phyloP scores from a whole-genome alignment of 805 yeast genomes.

The Candida chauliodis region DNA sequence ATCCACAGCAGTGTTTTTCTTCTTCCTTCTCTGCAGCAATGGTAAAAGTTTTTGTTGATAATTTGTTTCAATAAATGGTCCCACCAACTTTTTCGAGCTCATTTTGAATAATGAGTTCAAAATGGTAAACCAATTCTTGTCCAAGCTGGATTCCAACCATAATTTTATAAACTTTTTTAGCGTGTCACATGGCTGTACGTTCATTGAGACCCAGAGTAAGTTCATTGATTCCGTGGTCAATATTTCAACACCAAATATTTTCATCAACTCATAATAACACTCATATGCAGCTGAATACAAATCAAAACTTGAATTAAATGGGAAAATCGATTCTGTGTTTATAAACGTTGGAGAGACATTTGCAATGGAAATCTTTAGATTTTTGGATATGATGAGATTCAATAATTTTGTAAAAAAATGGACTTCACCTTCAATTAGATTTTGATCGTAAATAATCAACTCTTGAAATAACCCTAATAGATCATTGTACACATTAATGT shows the following conservation, averaged over 20 bases:
- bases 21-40: constrained; percentile 39
- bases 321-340: constrained; percentile 39
- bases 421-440: constrained; percentile 30
- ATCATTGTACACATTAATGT: constrained; percentile 18
- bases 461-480: constrained; percentile 32
- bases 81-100: constrained; percentile 40
- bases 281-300: constrained; percentile 46
- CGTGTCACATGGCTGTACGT: constrained; percentile 44
- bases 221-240: constrained; percentile 46
- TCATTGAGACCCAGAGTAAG: constrained; percentile 58
- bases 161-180: constrained; percentile 46
- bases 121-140: constrained; percentile 56
- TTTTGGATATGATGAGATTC: constrained; percentile 28
- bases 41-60: constrained; percentile 41
- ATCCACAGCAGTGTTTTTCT: constrained; percentile 28
- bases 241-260: constrained; percentile 43
- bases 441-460: constrained; percentile 35
- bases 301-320: constrained; percentile 40
- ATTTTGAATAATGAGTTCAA: constrained; percentile 48
- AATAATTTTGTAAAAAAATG: constrained; percentile 25
- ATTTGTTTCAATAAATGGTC: constrained; percentile 35
- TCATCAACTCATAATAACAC: constrained; percentile 57
- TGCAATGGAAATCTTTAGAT: constrained; percentile 33
- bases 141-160: constrained; percentile 56
- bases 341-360: constrained; percentile 36